Conservation (phyloP, 768 basidiomycete genomes). For the Mycena chlorophos region DNA sequence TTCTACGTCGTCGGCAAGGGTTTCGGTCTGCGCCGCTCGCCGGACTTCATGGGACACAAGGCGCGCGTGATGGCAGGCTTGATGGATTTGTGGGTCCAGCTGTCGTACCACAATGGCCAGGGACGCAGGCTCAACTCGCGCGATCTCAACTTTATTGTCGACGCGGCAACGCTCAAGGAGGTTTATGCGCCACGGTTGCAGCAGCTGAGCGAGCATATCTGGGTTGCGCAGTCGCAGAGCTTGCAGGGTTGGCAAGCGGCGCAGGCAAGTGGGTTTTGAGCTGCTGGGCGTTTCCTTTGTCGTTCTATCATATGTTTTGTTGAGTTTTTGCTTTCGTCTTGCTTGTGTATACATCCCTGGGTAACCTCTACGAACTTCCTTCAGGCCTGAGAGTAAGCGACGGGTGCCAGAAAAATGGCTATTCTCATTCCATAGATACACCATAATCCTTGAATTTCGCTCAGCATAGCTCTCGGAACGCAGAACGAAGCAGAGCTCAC, state of each 20-base stretch:
- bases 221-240: conserved; percentile 27
- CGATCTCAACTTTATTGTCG: conserved; percentile 33
- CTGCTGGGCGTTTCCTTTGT: not conserved
- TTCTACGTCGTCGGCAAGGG: conserved; percentile 35
- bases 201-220: conserved; percentile 27
- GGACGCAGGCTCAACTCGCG: conserved; percentile 19
- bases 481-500: no score
- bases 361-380: no score
- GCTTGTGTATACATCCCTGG: no score
- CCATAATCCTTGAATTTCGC: no score
- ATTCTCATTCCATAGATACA: no score
- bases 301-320: not conserved
- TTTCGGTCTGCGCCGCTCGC: conserved; percentile 22
- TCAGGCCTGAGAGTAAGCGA: no score
- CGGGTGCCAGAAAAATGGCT: no score
- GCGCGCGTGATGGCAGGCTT: conserved; percentile 19
- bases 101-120: conserved; percentile 21
- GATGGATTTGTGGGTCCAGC: conserved; percentile 29
- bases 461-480: no score
- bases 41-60: conserved; percentile 1
- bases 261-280: conserved; percentile 17
- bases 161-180: conserved; percentile 21
- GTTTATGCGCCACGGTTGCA: conserved; percentile 25
- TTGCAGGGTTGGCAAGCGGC: conserved; percentile 21
- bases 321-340: no score